These are phyloP conservation scores for Hansenula lynferdii DNA, from an alignment of 1,139 yeast genomes.

Conservation along the genomic window DNA sequence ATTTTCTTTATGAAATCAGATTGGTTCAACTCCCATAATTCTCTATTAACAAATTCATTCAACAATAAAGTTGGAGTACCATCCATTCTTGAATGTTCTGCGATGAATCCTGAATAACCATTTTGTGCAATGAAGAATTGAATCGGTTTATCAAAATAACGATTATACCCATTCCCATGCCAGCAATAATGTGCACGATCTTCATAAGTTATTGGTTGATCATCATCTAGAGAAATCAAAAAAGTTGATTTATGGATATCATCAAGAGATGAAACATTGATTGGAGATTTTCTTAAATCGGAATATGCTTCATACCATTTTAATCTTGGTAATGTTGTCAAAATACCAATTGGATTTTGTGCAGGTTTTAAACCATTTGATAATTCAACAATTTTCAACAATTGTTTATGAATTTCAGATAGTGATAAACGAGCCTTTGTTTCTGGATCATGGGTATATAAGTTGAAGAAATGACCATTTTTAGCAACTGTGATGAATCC, in stretches of 20 bases:
- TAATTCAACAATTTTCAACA: conserved; percentile 49
- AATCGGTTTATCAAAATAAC: conserved; percentile 90
- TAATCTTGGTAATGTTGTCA: conserved; percentile 86
- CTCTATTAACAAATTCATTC: conserved; percentile 69
- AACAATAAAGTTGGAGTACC: conserved; percentile 93
- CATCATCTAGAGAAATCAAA: conserved; percentile 73
- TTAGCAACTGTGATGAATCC: conserved; percentile 69
- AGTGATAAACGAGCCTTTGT: conserved; percentile 53
- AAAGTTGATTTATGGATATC: conserved; percentile 77
- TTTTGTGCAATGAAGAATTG: conserved; percentile 80
- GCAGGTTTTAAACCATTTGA: conserved; percentile 27
- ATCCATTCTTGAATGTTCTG: conserved; percentile 98
- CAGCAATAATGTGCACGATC: conserved; percentile 85
- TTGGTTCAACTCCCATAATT: conserved; percentile 43
- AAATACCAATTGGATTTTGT: conserved; percentile 62
- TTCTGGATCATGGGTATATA: conserved; percentile 54
- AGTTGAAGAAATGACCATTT: conserved; percentile 79
- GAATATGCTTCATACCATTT: conserved; percentile 65
- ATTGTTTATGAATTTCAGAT: conserved; percentile 61
- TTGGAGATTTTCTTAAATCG: conserved; percentile 50
- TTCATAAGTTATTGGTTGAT: conserved; percentile 70
- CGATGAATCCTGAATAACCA: conserved; percentile 89
- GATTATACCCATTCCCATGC: conserved; percentile 92
- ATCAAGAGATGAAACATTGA: conserved; percentile 55
- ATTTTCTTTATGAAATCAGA: conserved; percentile 25